Conservation (phyloP, 2,329 filamentous ascomycete genomes). For the Trichoderma oligosporum region DNA sequence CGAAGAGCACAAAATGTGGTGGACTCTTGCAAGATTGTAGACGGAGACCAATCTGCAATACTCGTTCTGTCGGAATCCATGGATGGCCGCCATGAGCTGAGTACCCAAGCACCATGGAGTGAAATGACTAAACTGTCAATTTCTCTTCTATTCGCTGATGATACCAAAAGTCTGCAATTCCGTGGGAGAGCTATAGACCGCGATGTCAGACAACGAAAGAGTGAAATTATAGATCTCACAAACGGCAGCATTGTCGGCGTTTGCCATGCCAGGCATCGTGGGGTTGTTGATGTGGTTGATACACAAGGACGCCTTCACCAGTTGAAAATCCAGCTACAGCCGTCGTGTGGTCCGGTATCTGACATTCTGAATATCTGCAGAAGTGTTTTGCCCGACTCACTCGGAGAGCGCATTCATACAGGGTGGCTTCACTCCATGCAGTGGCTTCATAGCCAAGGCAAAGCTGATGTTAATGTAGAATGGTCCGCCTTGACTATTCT, state of each 20-base stretch:
- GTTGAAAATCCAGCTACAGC: conserved; percentile 63
- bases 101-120: conserved; percentile 73
- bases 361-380: conserved; percentile 59
- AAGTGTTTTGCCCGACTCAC: conserved; percentile 57
- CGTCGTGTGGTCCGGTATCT: conserved; percentile 58
- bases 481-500: conserved; percentile 67
- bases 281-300: conserved; percentile 64
- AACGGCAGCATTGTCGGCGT: conserved; percentile 51
- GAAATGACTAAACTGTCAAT: conserved; percentile 63
- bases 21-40: conserved; percentile 68
- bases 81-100: conserved; percentile 62
- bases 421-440: conserved; percentile 72
- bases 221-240: conserved; percentile 44
- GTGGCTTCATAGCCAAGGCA: conserved; percentile 57
- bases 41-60: conserved; percentile 64
- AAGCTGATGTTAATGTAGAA: conserved; percentile 52
- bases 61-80: conserved; percentile 64
- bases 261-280: conserved; percentile 54
- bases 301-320: conserved; percentile 60
- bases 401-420: conserved; percentile 59
- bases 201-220: conserved; percentile 47
- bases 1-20: conserved; percentile 63
- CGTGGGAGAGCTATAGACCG: conserved; percentile 49
- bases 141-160: conserved; percentile 56
- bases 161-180: conserved; percentile 57